These are phyloP conservation scores for Sphaerulina populicola DNA, from an alignment of 2,329 filamentous ascomycete genomes.

Conservation along the genomic window DNA sequence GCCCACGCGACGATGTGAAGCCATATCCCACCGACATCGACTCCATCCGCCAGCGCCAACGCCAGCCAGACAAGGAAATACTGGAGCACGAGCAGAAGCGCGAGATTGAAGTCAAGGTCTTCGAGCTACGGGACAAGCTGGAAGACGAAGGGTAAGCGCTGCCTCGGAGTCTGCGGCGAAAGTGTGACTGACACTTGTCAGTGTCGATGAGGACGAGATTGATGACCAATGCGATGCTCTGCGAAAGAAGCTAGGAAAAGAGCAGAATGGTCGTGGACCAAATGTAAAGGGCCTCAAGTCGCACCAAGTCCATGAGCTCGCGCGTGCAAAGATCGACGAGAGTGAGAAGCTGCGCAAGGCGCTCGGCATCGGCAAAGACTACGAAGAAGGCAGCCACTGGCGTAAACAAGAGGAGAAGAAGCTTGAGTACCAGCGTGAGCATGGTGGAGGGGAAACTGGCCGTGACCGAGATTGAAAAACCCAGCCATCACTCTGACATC, in stretches of 20 bases:
- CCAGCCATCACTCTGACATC: neutral
- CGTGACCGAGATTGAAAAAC: constrained; percentile 15
- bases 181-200: constrained; percentile 29
- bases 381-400: constrained; percentile 81
- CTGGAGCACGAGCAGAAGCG: constrained; percentile 89
- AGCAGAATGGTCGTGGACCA: constrained; percentile 42
- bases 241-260: constrained; percentile 53
- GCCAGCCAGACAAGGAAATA: constrained; percentile 84
- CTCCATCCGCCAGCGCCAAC: constrained; percentile 62
- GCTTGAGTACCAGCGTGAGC: constrained; percentile 23
- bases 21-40: constrained; percentile 65
- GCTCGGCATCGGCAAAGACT: constrained; percentile 76
- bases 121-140: constrained; percentile 80
- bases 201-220: constrained; percentile 82
- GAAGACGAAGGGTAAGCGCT: constrained; percentile 69
- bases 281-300: constrained; percentile 61
- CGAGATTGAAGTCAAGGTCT: constrained; percentile 84
- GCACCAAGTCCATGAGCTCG: constrained; percentile 93
- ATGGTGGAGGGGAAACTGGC: constrained; percentile 17
- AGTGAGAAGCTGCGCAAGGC: constrained; percentile 80
- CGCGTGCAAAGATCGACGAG: constrained; percentile 92
- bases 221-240: constrained; percentile 64
- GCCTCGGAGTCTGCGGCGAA: constrained; percentile 1
- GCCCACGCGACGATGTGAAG: constrained; percentile 68
- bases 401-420: constrained; percentile 67